Base-by-base conservation (phyloP, 1,284 basidiomycete genomes). In the Apiotrichum domesticum region DNA sequence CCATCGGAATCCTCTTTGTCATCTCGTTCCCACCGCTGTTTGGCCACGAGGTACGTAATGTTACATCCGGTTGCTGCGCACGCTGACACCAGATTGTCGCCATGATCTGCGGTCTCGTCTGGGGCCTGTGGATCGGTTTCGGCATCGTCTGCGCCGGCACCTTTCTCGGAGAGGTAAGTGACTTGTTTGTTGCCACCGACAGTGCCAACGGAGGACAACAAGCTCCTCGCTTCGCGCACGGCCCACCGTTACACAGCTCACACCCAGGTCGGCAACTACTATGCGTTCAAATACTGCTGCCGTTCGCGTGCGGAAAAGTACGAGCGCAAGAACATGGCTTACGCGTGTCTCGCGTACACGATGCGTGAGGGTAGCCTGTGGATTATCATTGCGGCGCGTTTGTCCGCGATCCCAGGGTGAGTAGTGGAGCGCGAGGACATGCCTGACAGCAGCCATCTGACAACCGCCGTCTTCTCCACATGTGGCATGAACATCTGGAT, bases 281-380 rank as follows among this genome's bases (percentile, higher is more conserved):
- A 70, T 60, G 73, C 71, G 5, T 77, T 77, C 73, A 73, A 72
- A 55, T 74, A 73, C 51, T 78, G 67, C 52, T 83, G 83, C 66
- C 73, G 82, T 3, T 75, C 82, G 2, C 82, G 83, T 21, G 87
- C 85, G 0, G 83, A 84, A 58, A 88, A 87, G 69, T 77, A 85
- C 51, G 88, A 92, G 76, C 78, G 80, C 64, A 84, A 80, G 34
- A 86, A 86, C 57, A 78, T 90, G 40, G 78, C 80, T 39, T 93
- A 91, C 71, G 88, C 84, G 3, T 88, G 87, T 70, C 80, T 92
- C 44, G 86, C 87, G 0, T 81, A 83, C 60, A 85, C 88, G 43
- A 84, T 91, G 5, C 80, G 87, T 6, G 85, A 88, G 32, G 89
- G 89, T 15, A 88, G 88, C 0, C 88, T 91, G 76, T 83, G 79